These are phyloP conservation scores for Celoporthe dispersa DNA, from an alignment of 2,329 filamentous ascomycete species.

Conservation along the genomic window DNA sequence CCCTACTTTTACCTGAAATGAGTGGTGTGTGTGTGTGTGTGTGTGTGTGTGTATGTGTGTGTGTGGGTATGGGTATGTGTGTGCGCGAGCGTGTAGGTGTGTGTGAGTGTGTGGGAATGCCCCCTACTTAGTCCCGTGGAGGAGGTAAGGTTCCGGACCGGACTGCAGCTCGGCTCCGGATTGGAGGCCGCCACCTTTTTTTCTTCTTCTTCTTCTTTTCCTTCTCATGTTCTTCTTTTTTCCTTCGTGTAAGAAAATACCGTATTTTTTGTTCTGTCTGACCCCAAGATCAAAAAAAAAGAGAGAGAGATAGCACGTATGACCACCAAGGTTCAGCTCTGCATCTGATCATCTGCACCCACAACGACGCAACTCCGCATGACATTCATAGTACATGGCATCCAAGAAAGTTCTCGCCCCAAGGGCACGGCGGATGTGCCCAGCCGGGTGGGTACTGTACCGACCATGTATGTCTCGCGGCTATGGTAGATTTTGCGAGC, in stretches of 20 bases:
- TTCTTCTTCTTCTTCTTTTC: no score
- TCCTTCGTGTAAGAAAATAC: neutral
- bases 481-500: neutral
- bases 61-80: neutral
- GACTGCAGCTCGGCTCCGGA: neutral
- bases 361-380: neutral
- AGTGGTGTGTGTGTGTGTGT: neutral
- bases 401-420: neutral
- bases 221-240: no score
- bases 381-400: neutral
- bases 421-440: neutral
- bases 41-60: neutral
- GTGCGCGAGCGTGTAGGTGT: neutral
- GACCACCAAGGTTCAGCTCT: neutral
- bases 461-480: slow-evolving; percentile 7
- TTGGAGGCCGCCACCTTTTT: neutral
- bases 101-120: neutral
- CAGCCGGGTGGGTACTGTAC: slow-evolving; percentile 3
- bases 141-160: slow-evolving; percentile 3
- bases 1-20: neutral
- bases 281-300: no score
- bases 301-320: neutral
- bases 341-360: neutral
- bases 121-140: neutral
- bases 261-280: neutral